Percentiles rank a stretch among this genome's conserved stretches.
Evolutionary conservation across 805 yeast genomes (phyloP).

Genomic region (Komagataella ulmi): DNA sequence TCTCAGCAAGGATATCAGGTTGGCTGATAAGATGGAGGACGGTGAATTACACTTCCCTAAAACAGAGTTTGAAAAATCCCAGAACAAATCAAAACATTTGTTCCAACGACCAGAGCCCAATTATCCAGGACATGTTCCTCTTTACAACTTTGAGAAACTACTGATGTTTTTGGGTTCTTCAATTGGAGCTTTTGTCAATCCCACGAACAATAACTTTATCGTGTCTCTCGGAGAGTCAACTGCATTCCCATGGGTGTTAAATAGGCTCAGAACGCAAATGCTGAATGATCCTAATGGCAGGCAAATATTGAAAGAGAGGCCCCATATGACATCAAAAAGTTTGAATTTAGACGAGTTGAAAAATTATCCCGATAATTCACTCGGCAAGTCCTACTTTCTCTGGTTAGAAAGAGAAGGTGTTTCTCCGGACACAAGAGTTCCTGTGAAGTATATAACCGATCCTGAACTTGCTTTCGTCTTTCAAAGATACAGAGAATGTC

Average conservation of each 20-base stretch:
- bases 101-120: conserved; percentile 28
- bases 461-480: conserved; percentile 87
- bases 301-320: conserved; percentile 62
- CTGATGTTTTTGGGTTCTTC: conserved; percentile 63
- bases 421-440: conserved; percentile 85
- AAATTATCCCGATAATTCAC: conserved; percentile 47
- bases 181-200: conserved; percentile 63
- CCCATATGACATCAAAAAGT: conserved; percentile 66
- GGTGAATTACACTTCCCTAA: conserved; percentile 29
- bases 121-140: conserved; percentile 73
- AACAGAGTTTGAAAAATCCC: conserved; percentile 16
- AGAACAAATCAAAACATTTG: conserved; percentile 15
- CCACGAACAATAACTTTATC: conserved; percentile 61
- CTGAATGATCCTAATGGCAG: conserved; percentile 66
- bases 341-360: conserved; percentile 51
- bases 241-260: conserved; percentile 58
- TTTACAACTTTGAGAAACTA: conserved; percentile 46
- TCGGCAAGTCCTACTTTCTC: conserved; percentile 67
- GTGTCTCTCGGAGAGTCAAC: conserved; percentile 87
- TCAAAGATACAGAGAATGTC: conserved; percentile 92
- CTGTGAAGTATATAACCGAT: conserved; percentile 79
- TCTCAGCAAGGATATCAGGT: conserved; percentile 27
- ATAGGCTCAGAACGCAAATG: conserved; percentile 57
- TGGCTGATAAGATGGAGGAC: conserved; percentile 49
- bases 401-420: conserved; percentile 86